A percentile compares a stretch with the other conserved stretches of the same genome.
These are phyloP conservation scores for Blastomyces parvus DNA, from an alignment of 2,329 filamentous ascomycete genomes.

Conservation along the genomic window DNA sequence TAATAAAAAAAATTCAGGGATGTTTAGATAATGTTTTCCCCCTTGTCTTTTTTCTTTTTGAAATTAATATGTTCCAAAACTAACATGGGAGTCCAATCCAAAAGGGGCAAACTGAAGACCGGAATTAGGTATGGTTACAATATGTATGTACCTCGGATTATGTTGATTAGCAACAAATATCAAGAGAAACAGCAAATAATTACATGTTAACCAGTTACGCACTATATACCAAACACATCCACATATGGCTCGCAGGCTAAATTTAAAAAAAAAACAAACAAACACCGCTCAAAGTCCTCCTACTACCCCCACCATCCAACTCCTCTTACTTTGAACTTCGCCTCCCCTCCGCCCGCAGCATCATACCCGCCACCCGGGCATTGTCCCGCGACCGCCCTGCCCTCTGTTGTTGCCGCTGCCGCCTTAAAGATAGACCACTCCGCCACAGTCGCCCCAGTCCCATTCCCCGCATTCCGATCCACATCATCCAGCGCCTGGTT, in stretches of 20 bases:
- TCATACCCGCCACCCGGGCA: neutral
- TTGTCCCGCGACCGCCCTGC: neutral
- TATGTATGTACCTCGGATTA: no score
- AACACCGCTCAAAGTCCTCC: neutral
- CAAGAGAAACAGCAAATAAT: neutral
- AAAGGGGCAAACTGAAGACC: no score
- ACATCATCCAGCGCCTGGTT: conserved; percentile 31
- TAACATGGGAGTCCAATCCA: no score
- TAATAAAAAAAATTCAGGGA: no score
- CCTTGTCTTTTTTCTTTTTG: no score
- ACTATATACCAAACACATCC: neutral
- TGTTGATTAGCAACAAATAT: neutral
- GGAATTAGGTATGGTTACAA: no score
- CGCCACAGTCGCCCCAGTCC: conserved; percentile 39
- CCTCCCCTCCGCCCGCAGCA: neutral
- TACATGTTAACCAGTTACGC: neutral
- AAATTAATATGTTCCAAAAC: no score
- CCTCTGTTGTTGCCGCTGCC: neutral
- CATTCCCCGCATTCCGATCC: conserved; percentile 26
- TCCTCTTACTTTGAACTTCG: neutral
- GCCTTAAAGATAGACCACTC: conserved; percentile 38
- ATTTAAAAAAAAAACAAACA: neutral
- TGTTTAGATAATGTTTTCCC: no score
- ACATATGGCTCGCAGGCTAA: neutral
- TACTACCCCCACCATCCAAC: neutral